Percentiles rank a stretch among this genome's conserved stretches.
These are phyloP conservation scores for Acorus gramineus DNA, from an alignment of 106 monocot genomes.

Conservation along the genomic window DNA sequence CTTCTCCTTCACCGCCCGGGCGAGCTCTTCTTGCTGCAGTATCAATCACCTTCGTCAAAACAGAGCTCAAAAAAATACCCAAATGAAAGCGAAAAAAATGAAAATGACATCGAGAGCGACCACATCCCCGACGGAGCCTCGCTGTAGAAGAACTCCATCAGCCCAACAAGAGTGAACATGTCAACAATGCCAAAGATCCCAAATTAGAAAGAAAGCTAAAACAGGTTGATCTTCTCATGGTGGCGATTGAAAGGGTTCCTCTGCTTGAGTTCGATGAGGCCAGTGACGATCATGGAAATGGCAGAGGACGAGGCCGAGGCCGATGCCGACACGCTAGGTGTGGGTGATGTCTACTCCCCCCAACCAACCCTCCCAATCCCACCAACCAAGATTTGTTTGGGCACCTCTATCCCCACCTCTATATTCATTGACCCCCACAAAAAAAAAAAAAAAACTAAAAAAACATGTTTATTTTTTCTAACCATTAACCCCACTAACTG, in stretches of 20 bases:
- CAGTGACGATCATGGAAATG: background rate
- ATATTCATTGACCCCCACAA: too few relatives aligned
- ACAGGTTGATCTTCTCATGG: background rate
- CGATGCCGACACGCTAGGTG: background rate
- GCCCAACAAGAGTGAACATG: background rate
- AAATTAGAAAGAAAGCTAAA: background rate
- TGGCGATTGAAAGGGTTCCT: background rate
- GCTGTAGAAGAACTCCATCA: conserved; percentile 2
- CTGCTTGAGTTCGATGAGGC: background rate
- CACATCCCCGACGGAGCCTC: conserved; percentile 1
- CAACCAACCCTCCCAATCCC: too few relatives aligned
- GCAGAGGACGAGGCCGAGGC: conserved; percentile 3
- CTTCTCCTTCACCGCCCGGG: too few relatives aligned
- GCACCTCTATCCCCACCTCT: too few relatives aligned
- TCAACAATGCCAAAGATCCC: background rate
- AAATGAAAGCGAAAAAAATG: background rate
- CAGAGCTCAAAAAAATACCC: background rate
- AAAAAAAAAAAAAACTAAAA: too few relatives aligned
- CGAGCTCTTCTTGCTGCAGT: too few relatives aligned
- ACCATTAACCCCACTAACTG: too few relatives aligned
- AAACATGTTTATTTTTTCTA: too few relatives aligned
- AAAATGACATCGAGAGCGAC: background rate
- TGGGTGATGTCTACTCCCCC: background rate
- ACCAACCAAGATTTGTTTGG: too few relatives aligned
- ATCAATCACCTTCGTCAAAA: background rate